These are phyloP conservation scores for Gloeopeniophorella convolvens DNA, from an alignment of 768 basidiomycete species.

Conservation along the genomic window DNA sequence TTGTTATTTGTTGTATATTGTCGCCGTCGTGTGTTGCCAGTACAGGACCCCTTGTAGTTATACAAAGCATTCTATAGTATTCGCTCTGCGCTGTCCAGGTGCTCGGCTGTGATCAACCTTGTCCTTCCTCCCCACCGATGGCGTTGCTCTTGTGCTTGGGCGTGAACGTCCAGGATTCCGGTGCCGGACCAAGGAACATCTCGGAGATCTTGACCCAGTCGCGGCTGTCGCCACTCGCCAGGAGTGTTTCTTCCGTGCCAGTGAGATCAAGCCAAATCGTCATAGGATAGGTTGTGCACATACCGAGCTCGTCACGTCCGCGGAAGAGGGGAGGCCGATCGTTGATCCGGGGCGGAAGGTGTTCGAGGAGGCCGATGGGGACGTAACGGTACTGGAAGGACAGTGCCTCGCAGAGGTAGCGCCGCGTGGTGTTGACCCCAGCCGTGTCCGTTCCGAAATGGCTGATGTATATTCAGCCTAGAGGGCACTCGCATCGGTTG, in stretches of 20 bases:
- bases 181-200: constrained; percentile 89
- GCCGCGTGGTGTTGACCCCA: constrained; percentile 84
- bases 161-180: constrained; percentile 76
- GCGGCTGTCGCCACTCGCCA: constrained; percentile 69
- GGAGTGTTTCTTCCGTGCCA: constrained; percentile 58
- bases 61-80: not conserved
- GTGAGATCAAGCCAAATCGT: constrained; percentile 5
- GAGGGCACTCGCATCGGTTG: too few relatives aligned
- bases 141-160: constrained; percentile 96
- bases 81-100: not conserved
- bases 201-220: constrained; percentile 94
- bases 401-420: constrained; percentile 92
- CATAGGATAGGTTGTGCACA: constrained; percentile 22
- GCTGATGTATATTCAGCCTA: too few relatives aligned
- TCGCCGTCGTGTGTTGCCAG: not conserved
- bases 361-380: constrained; percentile 87
- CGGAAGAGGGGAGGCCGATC: constrained; percentile 85
- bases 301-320: constrained; percentile 85
- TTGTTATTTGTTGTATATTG: constrained; percentile 14
- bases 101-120: constrained; percentile 38
- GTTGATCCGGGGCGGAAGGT: constrained; percentile 74
- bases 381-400: constrained; percentile 97
- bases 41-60: not conserved
- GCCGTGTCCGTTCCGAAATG: constrained; percentile 85
- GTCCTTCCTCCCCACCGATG: constrained; percentile 48